phyloP scores from a whole-genome alignment of 2,329 filamentous ascomycete genomes.

The Pseudopyricularia cyperi region DNA sequence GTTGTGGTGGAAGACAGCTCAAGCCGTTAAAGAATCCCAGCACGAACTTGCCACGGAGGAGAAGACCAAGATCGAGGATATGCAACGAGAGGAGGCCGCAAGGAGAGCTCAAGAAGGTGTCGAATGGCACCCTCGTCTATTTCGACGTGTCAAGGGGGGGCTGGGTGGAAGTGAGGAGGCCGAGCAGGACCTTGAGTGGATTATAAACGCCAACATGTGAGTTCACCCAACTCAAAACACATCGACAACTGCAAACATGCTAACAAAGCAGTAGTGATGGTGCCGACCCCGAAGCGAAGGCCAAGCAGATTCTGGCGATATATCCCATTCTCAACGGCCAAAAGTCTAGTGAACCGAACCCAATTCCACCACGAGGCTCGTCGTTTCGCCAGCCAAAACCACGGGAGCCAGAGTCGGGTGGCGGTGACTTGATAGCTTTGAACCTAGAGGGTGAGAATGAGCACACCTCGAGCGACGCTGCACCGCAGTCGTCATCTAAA shows the following conservation, averaged over 20 bases:
- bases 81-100: constrained; percentile 78
- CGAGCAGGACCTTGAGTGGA: constrained; percentile 87
- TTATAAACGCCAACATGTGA: constrained; percentile 78
- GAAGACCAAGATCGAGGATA: constrained; percentile 92
- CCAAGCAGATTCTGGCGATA: constrained; percentile 74
- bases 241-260: neutral
- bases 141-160: constrained; percentile 60
- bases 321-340: constrained; percentile 77
- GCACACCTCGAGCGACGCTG: constrained; percentile 1
- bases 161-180: constrained; percentile 62
- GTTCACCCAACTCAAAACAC: constrained; percentile 10
- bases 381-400: constrained; percentile 7
- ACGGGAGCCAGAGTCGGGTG: constrained; percentile 8
- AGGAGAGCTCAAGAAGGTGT: constrained; percentile 63
- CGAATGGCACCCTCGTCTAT: constrained; percentile 81
- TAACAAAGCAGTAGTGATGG: constrained; percentile 34
- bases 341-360: constrained; percentile 37
- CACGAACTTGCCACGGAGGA: constrained; percentile 86
- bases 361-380: constrained; percentile 37
- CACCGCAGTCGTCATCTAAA: constrained; percentile 3
- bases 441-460: constrained; percentile 25
- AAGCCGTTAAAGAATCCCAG: constrained; percentile 72
- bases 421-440: constrained; percentile 41
- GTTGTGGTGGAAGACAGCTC: constrained; percentile 71
- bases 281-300: constrained; percentile 53